Evolutionary conservation across 2,329 filamentous ascomycete genomes (phyloP).

Genomic region (Exophiala bonariae): DNA sequence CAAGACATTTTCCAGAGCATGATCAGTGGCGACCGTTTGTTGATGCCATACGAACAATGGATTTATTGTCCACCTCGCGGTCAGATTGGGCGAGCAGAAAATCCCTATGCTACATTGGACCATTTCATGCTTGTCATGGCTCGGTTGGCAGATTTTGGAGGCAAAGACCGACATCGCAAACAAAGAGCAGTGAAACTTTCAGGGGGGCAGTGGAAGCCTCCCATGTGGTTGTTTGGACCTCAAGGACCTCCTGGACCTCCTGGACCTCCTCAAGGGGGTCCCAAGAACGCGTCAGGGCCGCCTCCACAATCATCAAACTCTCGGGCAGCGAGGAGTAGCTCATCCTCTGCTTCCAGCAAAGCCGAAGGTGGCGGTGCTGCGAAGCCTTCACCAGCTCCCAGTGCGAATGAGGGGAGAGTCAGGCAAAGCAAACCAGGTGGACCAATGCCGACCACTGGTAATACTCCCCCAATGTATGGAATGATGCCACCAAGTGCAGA

Average conservation of each 20-base stretch:
- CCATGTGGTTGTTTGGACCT: conserved; percentile 19
- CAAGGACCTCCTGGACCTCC: conserved; percentile 34
- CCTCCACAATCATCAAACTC: neutral
- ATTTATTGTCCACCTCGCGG: conserved; percentile 85
- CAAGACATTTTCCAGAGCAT: conserved; percentile 92
- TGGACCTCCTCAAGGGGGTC: conserved; percentile 16
- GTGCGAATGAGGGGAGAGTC: conserved; percentile 22
- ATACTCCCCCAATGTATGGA: conserved; percentile 47
- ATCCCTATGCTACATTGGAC: conserved; percentile 85
- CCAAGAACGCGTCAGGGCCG: neutral
- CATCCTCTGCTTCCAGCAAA: conserved; percentile 14
- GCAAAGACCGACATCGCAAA: conserved; percentile 77
- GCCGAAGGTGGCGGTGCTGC: conserved; percentile 19
- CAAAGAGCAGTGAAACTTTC: conserved; percentile 63
- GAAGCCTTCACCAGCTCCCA: conserved; percentile 19
- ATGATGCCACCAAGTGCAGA: conserved; percentile 46
- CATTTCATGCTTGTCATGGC: conserved; percentile 81
- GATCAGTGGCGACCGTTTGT: conserved; percentile 77
- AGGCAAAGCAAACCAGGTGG: conserved; percentile 19
- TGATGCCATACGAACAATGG: conserved; percentile 83
- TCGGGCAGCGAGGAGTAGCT: conserved; percentile 14
- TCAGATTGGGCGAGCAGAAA: conserved; percentile 72
- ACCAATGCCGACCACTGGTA: conserved; percentile 6
- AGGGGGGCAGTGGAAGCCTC: conserved; percentile 57
- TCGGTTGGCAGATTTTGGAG: conserved; percentile 75